Evolutionary conservation across 805 yeast species (phyloP), one percentile per base, ranked within the genome.

Genomic region (Sugiyamaella floridensis): DNA sequence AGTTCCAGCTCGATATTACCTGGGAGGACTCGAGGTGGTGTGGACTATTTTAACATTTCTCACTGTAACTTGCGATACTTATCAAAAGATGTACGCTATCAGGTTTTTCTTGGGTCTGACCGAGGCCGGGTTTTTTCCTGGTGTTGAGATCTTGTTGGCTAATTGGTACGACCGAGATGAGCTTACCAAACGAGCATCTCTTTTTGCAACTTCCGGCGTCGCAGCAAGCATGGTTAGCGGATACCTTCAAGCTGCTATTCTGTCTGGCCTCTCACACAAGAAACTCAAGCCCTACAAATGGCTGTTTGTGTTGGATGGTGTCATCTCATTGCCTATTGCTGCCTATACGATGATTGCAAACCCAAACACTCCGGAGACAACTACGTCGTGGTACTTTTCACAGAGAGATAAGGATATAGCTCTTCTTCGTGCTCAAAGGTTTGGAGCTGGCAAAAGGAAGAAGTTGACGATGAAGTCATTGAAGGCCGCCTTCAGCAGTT

Each of bases 161-260:
- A 52, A 58, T 3, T 67, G 69, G 68, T 67, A 67, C 44, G 55
- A 57, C 4, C 54, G 58, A 15, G 58, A 59, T 15, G 71, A 67
- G 45, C 48, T 67, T 32, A 57, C 64, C 29, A 66, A 61, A 32
- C 58, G 71, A 34, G 51, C 67, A 3, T 59, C 67, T 10, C 45
- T 67, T 26, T 66, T 62, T 48, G 62, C 64, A 4, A 48, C 50
- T 18, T 65, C 68, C 8, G 67, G 67, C 6, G 58, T 56, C 2
- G 65, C 67, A 1, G 72, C 70, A 1, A 43, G 58, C 42, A 72
- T 82, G 58, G 77, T 83, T n/a, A 73, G 85, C 0, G 84, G 86
- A 47, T 78, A 79, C 54, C 68, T 83, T 29, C 83, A 82, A 58
- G 79, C 83, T 14, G 79, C 80, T 12, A 73, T 82, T 42, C 73